phyloP scores from a whole-genome alignment of 495 filamentous ascomycete species.

The Aspergillus hancockii region DNA sequence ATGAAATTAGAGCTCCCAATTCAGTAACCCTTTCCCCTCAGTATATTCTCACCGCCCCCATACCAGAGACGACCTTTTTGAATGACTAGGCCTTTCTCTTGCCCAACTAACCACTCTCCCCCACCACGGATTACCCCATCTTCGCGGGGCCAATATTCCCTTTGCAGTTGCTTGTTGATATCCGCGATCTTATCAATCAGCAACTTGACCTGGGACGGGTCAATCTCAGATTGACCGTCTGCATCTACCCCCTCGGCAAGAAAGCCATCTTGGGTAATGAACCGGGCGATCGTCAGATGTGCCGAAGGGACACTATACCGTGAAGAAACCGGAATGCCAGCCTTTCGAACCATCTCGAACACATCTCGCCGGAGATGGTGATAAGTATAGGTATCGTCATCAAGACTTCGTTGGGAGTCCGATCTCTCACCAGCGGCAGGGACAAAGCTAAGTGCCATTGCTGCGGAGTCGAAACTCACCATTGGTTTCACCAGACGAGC shows the following conservation, averaged over 20 bases:
- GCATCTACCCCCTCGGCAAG: background rate
- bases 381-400: background rate
- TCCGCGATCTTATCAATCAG: background rate
- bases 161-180: background rate
- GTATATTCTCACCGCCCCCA: constrained; percentile 5
- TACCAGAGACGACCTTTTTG: constrained; percentile 10
- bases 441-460: background rate
- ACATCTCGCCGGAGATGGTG: background rate
- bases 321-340: background rate
- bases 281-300: background rate
- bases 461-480: background rate
- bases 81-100: background rate
- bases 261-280: background rate
- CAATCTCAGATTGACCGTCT: background rate
- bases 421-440: background rate
- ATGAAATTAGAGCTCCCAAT: too few species aligned
- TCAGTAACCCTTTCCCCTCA: too few species aligned
- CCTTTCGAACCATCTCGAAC: background rate
- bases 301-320: background rate
- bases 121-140: background rate
- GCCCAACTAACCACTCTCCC: background rate
- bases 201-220: background rate
- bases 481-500: background rate
- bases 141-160: background rate
- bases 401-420: background rate